Percentiles rank a stretch among this genome's conserved stretches.
Conservation (phyloP, 164 flowering plant species). For the Stephania japonica region DNA sequence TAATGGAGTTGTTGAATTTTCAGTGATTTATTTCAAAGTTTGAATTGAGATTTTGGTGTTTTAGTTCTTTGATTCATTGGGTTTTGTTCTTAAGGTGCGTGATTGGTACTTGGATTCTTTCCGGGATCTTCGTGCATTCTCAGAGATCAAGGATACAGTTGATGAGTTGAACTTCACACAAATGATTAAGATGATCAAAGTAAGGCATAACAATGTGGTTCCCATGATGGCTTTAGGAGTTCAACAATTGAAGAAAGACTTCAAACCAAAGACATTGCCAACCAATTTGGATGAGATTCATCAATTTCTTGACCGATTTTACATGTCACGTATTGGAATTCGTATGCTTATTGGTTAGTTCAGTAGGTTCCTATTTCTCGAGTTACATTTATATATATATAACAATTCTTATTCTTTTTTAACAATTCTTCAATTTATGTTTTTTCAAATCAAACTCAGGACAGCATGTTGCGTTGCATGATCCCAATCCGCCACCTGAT, state of each 20-base stretch:
- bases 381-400: background rate
- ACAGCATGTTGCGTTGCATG: slow-evolving; percentile 95
- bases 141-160: slow-evolving; percentile 56
- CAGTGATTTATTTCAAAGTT: background rate
- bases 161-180: slow-evolving; percentile 82
- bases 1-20: background rate
- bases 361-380: background rate
- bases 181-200: slow-evolving; percentile 90
- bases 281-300: slow-evolving; percentile 67
- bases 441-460: slow-evolving; percentile 40
- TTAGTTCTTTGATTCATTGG: background rate
- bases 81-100: slow-evolving; percentile 49
- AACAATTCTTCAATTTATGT: slow-evolving; percentile 12
- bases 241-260: slow-evolving; percentile 81
- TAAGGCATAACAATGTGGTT: slow-evolving; percentile 90
- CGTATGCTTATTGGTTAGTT: slow-evolving; percentile 92
- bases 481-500: slow-evolving; percentile 77
- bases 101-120: slow-evolving; percentile 98
- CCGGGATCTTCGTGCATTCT: slow-evolving; percentile 70
- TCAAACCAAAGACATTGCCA: slow-evolving; percentile 37
- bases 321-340: slow-evolving; percentile 94
- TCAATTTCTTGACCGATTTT: slow-evolving; percentile 90
- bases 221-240: slow-evolving; percentile 98
- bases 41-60: background rate
- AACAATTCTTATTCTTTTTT: background rate